Conservation (phyloP, 2,329 filamentous ascomycete species). For the Fusarium nurragi region DNA sequence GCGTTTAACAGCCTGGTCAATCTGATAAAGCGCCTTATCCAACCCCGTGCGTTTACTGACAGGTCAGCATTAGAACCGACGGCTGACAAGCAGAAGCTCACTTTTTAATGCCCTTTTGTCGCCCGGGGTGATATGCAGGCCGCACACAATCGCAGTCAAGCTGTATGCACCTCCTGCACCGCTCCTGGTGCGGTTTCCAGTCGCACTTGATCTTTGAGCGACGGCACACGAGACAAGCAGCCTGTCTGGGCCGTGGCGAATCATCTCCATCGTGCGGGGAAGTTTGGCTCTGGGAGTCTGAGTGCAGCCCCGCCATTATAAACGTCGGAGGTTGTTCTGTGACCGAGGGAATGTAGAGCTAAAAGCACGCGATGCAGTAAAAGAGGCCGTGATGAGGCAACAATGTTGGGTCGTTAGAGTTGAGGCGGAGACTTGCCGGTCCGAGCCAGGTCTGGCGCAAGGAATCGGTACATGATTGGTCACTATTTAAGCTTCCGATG, state of each 20-base stretch:
- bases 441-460: constrained; percentile 1
- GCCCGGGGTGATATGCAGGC: constrained; percentile 76
- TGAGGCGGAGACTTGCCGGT: constrained; percentile 17
- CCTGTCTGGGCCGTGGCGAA: constrained; percentile 50
- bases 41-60: constrained; percentile 76
- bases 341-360: constrained; percentile 7
- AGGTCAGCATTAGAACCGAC: constrained; percentile 9
- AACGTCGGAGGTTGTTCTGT: constrained; percentile 30
- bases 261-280: constrained; percentile 41
- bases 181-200: constrained; percentile 59
- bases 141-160: constrained; percentile 70
- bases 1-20: constrained; percentile 73
- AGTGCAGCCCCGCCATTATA: constrained; percentile 28
- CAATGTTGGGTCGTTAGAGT: constrained; percentile 3
- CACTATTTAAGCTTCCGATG: constrained; percentile 7
- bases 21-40: constrained; percentile 78
- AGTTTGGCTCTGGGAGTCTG: constrained; percentile 20
- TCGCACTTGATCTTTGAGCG: constrained; percentile 75
- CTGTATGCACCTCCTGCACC: constrained; percentile 70
- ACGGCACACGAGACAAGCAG: constrained; percentile 71
- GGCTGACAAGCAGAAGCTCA: constrained; percentile 48
- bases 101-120: constrained; percentile 83
- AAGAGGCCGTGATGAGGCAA: constrained; percentile 10
- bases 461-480: constrained; percentile 26
- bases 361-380: constrained; percentile 24